Conservation (phyloP, 1,139 yeast genomes). For the Entelexis sorbosivorans region DNA sequence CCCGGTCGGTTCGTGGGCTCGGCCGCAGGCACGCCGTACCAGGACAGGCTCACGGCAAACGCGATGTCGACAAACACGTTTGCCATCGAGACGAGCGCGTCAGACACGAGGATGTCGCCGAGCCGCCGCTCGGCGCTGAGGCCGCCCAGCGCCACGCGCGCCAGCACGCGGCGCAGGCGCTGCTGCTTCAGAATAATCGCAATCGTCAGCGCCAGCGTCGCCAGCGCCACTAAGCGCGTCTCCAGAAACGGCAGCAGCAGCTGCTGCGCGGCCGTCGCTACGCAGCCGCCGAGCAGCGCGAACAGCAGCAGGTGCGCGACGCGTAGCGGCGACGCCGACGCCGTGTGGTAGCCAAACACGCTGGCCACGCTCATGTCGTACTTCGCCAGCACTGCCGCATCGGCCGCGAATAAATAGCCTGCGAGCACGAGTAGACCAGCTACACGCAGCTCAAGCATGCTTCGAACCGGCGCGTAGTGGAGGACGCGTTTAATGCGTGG, state of each 20-base stretch:
- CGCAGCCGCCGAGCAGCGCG: slow-evolving; percentile 7
- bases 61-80: slow-evolving; percentile 22
- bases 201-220: slow-evolving; percentile 8
- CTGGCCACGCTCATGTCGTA: slow-evolving; percentile 12
- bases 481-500: too few relatives aligned
- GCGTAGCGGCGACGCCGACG: slow-evolving; percentile 5
- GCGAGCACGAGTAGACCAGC: slow-evolving; percentile 17
- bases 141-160: slow-evolving; percentile 20
- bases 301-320: slow-evolving; percentile 9
- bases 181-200: slow-evolving; percentile 6
- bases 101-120: slow-evolving; percentile 24
- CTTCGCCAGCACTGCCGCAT: slow-evolving; percentile 10
- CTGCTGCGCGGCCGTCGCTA: slow-evolving; percentile 1
- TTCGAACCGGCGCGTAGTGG: not conserved
- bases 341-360: slow-evolving; percentile 14
- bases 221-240: slow-evolving; percentile 14
- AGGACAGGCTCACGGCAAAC: slow-evolving; percentile 8
- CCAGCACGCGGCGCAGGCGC: slow-evolving; percentile 13
- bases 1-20: slow-evolving; percentile 6
- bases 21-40: slow-evolving; percentile 7
- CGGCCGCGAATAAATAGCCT: slow-evolving; percentile 12
- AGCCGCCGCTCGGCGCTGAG: slow-evolving; percentile 22
- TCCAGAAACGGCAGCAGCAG: slow-evolving; percentile 7
- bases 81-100: slow-evolving; percentile 23
- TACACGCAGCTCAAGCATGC: slow-evolving; percentile 21